Base-by-base conservation (phyloP, 2,329 filamentous ascomycete species). In the Volutella citrinella region DNA sequence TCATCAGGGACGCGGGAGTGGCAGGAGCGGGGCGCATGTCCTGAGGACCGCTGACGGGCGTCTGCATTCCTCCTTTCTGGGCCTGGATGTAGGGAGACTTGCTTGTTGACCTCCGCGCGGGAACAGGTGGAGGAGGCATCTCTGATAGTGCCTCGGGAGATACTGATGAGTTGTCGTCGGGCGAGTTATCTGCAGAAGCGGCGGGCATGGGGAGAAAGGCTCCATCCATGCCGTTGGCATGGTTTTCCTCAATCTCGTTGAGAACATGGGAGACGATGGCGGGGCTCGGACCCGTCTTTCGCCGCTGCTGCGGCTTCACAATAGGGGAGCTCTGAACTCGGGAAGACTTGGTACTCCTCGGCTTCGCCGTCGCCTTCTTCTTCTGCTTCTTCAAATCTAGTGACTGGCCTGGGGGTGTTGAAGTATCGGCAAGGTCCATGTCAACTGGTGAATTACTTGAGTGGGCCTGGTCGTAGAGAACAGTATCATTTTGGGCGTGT, bases 1-100 rank as follows among this genome's bases (percentile, higher is more conserved):
- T 84, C 85, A 96, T 95, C 38, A 95, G 65, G 7, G 89, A 95
- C 8, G 90, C 87, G 1, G 87, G 86, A 32, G 80, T 78, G 49
- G 65, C 68, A 28, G 80, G 78, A 49, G 64, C 68, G 32, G 68
- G 69, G 15, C 63, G 51, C 9, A 32, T 36, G 20, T 54, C 55
- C 13, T 42, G 38, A 5, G 54, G 51, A 17, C 22, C 38, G 5
- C 43, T 38, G 18, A 40, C 26, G 4, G 51, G 51, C 18, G 54
- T 53, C 30, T 54, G 49, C 11, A 51, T 43, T 26, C 38, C 51
- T 17, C 48, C 51, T 28, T 60, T 69, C 49, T 82, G 76, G 6
- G 80, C 72, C 32, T 68, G 65, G 14, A 88, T 76, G 38, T 80
- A 80, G 9, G 85, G 83, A 4, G 84, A 89, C 36, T 78, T 78